Evolutionary conservation across 331 rosid species (phyloP).

Genomic region (Rosa hybrid): DNA sequence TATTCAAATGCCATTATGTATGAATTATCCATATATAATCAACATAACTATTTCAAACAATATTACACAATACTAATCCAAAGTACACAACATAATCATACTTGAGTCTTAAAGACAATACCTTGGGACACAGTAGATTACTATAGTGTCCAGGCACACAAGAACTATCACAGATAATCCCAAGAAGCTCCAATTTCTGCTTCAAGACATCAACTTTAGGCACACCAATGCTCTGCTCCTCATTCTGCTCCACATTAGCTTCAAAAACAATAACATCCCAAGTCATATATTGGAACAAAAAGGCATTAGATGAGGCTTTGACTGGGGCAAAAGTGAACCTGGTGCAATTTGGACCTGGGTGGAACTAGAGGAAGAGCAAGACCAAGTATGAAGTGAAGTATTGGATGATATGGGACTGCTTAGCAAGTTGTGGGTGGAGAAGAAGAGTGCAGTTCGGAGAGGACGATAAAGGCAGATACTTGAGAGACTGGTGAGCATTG

Average conservation of each 20-base stretch:
- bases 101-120: slow-evolving; percentile 16
- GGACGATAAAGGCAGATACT: slow-evolving; percentile 31
- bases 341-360: slow-evolving; percentile 7
- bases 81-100: neutral
- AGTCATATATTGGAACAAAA: slow-evolving; percentile 4
- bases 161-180: slow-evolving; percentile 49
- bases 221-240: slow-evolving; percentile 24
- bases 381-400: slow-evolving; percentile 14
- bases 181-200: slow-evolving; percentile 70
- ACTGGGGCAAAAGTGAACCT: slow-evolving; percentile 16
- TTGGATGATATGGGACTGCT: slow-evolving; percentile 14
- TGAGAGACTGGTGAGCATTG: neutral
- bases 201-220: slow-evolving; percentile 49
- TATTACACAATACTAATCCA: neutral
- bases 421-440: slow-evolving; percentile 26
- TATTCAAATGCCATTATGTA: slow-evolving; percentile 17
- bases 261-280: slow-evolving; percentile 24
- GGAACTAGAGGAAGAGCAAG: slow-evolving; percentile 29
- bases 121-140: slow-evolving; percentile 78
- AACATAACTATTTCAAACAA: neutral
- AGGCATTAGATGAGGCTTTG: neutral
- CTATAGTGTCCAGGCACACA: slow-evolving; percentile 64
- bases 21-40: neutral
- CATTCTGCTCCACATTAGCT: slow-evolving; percentile 33
- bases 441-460: slow-evolving; percentile 20